These are phyloP conservation scores for Candida ficus DNA, from an alignment of 805 yeast species.

Conservation along the genomic window DNA sequence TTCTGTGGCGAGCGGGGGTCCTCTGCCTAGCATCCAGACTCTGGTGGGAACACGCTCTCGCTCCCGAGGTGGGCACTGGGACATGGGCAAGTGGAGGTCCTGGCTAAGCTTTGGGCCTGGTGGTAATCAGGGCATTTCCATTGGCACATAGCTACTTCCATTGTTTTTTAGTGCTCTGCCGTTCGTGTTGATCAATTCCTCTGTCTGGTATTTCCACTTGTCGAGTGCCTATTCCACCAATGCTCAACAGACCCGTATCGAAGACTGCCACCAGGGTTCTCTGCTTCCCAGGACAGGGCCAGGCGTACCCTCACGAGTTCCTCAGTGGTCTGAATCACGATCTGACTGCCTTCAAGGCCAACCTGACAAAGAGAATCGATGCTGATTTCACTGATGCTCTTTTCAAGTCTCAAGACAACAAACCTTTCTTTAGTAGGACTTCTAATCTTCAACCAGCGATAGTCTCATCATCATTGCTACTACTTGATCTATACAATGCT, in stretches of 20 bases:
- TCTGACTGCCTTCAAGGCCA: constrained; percentile 1
- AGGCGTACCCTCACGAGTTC: constrained; percentile 1
- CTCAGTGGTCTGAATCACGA: neutral
- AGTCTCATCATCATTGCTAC: constrained; percentile 20
- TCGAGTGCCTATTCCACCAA: too few species aligned
- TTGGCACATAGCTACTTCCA: too few species aligned
- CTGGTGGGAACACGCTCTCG: too few species aligned
- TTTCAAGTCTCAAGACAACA: neutral
- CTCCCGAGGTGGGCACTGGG: too few species aligned
- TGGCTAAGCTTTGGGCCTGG: too few species aligned
- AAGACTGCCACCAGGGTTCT: constrained; percentile 7
- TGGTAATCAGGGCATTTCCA: too few species aligned
- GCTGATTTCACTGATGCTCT: neutral
- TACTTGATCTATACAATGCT: constrained; percentile 17
- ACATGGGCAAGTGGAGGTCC: too few species aligned
- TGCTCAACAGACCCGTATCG: constrained; percentile 8
- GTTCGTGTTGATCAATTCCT: too few species aligned
- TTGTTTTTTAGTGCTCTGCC: too few species aligned
- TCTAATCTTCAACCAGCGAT: constrained; percentile 27
- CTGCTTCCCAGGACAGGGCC: constrained; percentile 25
- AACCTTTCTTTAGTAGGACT: constrained; percentile 17
- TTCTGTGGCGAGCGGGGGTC: too few species aligned
- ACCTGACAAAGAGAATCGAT: neutral
- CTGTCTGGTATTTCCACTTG: too few species aligned
- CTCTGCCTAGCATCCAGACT: too few species aligned